Conservation (phyloP, 805 yeast species). For the Groenewaldozyma tartarivorans region DNA sequence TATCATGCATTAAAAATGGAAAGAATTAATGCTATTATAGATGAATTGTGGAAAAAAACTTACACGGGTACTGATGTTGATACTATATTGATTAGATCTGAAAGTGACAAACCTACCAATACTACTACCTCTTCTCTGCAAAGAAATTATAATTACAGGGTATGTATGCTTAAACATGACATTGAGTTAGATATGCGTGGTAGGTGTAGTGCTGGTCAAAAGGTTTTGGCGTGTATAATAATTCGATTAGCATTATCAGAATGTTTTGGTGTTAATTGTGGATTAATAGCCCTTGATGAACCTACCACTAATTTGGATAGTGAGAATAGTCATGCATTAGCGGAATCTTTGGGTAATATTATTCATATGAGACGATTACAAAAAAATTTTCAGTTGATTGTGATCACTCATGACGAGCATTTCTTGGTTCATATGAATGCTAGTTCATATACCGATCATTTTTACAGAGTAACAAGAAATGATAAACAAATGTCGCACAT, state of each 20-base stretch:
- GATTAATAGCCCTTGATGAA: conserved; percentile 92
- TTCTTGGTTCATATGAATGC: conserved; percentile 83
- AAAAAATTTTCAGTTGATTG: conserved; percentile 84
- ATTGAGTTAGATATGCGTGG: conserved; percentile 97
- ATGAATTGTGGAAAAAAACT: conserved; percentile 89
- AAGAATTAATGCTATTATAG: conserved; percentile 78
- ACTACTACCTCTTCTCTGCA: conserved; percentile 34
- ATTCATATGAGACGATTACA: conserved; percentile 69
- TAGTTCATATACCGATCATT: conserved; percentile 74
- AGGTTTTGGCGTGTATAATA: conserved; percentile 84
- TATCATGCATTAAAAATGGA: conserved; percentile 87
- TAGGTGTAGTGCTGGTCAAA: conserved; percentile 96
- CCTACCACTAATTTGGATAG: conserved; percentile 94
- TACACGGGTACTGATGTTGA: conserved; percentile 95
- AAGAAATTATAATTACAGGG: conserved; percentile 74
- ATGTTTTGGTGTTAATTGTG: conserved; percentile 90
- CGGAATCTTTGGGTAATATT: conserved; percentile 64
- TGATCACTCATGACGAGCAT: conserved; percentile 93
- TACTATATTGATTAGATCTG: conserved; percentile 76
- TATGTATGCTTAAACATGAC: conserved; percentile 88
- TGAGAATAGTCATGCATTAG: conserved; percentile 82
- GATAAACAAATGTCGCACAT: conserved; percentile 75
- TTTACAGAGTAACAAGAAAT: conserved; percentile 72
- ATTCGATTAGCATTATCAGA: conserved; percentile 89
- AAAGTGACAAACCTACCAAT: conserved; percentile 39